Evolutionary conservation across 2,329 filamentous ascomycete species (phyloP).

Genomic region (Cadophora sp.): DNA sequence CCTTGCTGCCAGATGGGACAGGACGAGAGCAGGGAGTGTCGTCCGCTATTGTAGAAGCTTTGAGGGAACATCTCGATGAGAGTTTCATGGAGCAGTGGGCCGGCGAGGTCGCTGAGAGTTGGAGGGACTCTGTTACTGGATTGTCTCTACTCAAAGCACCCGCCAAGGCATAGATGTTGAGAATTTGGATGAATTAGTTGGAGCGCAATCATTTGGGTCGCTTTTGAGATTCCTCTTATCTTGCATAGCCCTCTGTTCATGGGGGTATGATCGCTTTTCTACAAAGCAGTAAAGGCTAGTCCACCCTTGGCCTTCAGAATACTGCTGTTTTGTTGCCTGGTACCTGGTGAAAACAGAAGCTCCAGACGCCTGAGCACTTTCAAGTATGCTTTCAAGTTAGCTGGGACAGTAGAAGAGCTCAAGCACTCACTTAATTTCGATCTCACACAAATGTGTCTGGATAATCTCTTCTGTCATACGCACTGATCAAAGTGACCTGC

Average conservation of each 20-base stretch:
- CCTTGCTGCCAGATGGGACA: slow-evolving; percentile 28
- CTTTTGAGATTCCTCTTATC: not conserved
- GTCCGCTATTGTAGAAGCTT: slow-evolving; percentile 25
- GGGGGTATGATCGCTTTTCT: not conserved
- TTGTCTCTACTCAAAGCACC: slow-evolving; percentile 36
- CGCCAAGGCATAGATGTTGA: not conserved
- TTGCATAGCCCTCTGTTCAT: not conserved
- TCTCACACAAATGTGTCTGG: not conserved
- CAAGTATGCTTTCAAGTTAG: not conserved
- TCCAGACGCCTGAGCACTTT: not conserved
- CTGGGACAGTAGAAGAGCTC: not conserved
- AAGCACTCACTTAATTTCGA: not conserved
- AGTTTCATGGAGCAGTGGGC: slow-evolving; percentile 45
- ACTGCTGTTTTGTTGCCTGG: not conserved
- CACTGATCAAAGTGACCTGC: not conserved
- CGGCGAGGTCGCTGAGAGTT: slow-evolving; percentile 43
- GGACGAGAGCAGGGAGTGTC: slow-evolving; percentile 9
- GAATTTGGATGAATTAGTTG: not conserved
- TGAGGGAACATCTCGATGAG: slow-evolving; percentile 38
- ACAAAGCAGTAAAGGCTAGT: not conserved
- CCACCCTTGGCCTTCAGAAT: not conserved
- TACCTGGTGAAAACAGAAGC: not conserved
- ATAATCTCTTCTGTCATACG: not conserved
- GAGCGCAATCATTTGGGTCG: not conserved
- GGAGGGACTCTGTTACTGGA: slow-evolving; percentile 43